phyloP scores from a whole-genome alignment of 345 rosid species.

The Microcos paniculata region DNA sequence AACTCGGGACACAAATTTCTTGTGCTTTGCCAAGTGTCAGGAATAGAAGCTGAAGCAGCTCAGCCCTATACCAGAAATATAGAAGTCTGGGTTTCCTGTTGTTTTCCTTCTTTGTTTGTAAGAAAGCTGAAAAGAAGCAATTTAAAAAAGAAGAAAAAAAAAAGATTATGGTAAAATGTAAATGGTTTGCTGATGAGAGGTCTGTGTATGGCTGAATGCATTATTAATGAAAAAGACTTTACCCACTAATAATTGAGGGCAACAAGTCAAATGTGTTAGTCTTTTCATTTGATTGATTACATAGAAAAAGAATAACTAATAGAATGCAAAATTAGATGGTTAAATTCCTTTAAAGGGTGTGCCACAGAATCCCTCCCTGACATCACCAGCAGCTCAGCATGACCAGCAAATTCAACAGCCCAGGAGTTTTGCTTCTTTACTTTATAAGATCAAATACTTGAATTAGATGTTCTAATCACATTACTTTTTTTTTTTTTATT shows the following conservation, averaged over 20 bases:
- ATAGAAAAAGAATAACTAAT: not conserved
- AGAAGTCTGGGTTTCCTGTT: not conserved
- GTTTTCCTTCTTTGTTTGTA: not conserved
- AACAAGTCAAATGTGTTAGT: conserved; percentile 1
- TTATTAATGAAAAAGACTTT: conserved; percentile 19
- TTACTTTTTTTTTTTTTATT: too few relatives aligned
- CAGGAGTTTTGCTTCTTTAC: not conserved
- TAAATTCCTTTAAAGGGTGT: not conserved
- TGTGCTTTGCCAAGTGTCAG: not conserved
- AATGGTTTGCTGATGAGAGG: not conserved
- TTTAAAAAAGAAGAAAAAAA: not conserved
- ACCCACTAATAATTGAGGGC: conserved; percentile 24
- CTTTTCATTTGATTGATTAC: not conserved
- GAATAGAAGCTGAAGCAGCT: not conserved
- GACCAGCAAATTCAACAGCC: not conserved
- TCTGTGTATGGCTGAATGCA: not conserved
- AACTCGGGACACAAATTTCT: not conserved
- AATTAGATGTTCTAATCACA: not conserved
- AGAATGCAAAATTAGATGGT: conserved; percentile 7
- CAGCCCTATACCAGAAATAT: not conserved
- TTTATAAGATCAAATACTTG: not conserved
- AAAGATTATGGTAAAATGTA: not conserved
- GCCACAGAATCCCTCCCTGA: not conserved
- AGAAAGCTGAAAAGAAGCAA: not conserved
- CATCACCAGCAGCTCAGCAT: conserved; percentile 21